These are phyloP conservation scores for Penicillium dipodomyicola DNA, from an alignment of 495 filamentous ascomycete species.

Conservation along the genomic window DNA sequence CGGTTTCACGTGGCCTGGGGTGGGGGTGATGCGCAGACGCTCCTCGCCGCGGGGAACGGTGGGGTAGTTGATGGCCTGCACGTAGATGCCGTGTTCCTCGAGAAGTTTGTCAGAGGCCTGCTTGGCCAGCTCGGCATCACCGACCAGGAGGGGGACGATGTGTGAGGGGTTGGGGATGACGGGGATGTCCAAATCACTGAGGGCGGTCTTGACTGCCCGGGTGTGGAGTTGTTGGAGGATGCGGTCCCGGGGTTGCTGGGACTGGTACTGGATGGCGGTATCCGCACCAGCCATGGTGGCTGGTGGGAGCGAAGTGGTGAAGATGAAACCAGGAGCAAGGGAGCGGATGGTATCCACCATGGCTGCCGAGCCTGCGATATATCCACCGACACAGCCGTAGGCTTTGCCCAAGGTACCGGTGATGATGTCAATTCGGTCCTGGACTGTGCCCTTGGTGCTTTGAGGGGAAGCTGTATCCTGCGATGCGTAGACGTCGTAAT, in stretches of 20 bases:
- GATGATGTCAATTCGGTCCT: slow-evolving; percentile 96
- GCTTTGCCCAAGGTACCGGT: slow-evolving; percentile 97
- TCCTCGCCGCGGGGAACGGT: slow-evolving; percentile 96
- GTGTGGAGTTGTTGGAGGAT: slow-evolving; percentile 94
- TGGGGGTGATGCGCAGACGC: slow-evolving; percentile 90
- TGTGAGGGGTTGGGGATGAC: slow-evolving; percentile 97
- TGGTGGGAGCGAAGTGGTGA: slow-evolving; percentile 93
- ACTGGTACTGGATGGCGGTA: slow-evolving; percentile 90
- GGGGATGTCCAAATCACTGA: slow-evolving; percentile 80
- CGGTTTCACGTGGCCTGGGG: slow-evolving; percentile 80
- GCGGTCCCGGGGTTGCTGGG: slow-evolving; percentile 74
- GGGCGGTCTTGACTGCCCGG: slow-evolving; percentile 77
- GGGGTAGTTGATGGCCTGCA: slow-evolving; percentile 98
- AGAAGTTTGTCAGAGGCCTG: slow-evolving; percentile 84
- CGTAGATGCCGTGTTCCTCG: slow-evolving; percentile 87
- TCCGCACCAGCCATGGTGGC: slow-evolving; percentile 95
- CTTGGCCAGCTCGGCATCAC: slow-evolving; percentile 91
- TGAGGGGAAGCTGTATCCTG: slow-evolving; percentile 60
- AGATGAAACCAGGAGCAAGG: slow-evolving; percentile 96
- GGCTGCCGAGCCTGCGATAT: slow-evolving; percentile 86
- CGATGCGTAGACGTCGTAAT: slow-evolving; percentile 66
- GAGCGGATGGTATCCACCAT: slow-evolving; percentile 96
- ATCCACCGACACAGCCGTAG: slow-evolving; percentile 95
- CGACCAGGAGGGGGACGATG: slow-evolving; percentile 91
- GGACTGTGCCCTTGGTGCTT: slow-evolving; percentile 70